Evolutionary conservation across 192 early-diverging fungal species (phyloP).

Genomic region (Entrophospora sp.): DNA sequence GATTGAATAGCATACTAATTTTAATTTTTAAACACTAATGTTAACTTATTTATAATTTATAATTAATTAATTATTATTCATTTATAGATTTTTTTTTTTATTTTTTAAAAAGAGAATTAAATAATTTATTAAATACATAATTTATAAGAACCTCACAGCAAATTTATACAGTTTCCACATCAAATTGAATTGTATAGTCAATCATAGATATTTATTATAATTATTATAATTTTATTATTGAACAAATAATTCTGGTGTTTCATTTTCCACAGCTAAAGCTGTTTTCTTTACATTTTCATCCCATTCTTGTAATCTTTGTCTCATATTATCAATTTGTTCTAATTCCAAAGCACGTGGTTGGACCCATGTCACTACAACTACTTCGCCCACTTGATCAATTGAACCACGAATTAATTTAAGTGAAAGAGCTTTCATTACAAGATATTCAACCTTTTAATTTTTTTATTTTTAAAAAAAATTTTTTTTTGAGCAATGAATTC

Average conservation of each 20-base stretch:
- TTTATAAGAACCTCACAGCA: no score
- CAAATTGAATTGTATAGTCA: no score
- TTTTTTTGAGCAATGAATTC: background rate
- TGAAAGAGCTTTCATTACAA: constrained; percentile 96
- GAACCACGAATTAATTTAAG: constrained; percentile 85
- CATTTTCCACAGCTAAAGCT: constrained; percentile 58
- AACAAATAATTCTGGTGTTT: constrained; percentile 58
- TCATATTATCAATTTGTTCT: constrained; percentile 79
- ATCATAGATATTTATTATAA: no score
- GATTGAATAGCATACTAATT: no score
- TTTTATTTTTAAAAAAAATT: background rate
- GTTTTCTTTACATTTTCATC: constrained; percentile 69
- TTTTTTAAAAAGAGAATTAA: no score
- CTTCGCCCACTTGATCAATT: constrained; percentile 91
- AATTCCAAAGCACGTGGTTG: constrained; percentile 92
- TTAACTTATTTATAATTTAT: no score
- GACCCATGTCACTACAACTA: constrained; percentile 91
- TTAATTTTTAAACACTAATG: no score
- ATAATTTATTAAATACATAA: no score
- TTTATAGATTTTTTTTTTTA: no score
- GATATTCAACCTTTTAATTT: constrained; percentile 70
- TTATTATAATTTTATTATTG: no score
- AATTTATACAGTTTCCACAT: no score
- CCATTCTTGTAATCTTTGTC: constrained; percentile 79
- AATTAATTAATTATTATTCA: no score